Percentiles rank a stretch among this genome's conserved stretches.
Conservation (phyloP, 192 early-diverging fungal genomes). For the Entomortierella beljakovae region DNA sequence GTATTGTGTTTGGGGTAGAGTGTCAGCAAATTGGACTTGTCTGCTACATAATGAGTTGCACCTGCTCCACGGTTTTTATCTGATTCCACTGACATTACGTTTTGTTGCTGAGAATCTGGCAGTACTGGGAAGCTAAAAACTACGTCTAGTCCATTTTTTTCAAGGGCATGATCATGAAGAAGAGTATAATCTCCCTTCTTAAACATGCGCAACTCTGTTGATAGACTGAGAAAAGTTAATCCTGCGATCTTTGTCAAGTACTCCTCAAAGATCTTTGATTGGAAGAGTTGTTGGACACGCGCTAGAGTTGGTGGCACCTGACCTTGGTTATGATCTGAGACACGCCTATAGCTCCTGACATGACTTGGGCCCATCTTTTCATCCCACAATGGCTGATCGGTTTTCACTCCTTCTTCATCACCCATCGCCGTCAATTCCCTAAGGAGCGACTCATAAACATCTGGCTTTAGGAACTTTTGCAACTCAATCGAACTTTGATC, state of each 20-base stretch:
- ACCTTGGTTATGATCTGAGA: slow-evolving; percentile 26
- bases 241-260: slow-evolving; percentile 44
- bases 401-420: slow-evolving; percentile 20
- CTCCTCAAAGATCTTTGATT: slow-evolving; percentile 39
- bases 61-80: slow-evolving; percentile 65
- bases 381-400: slow-evolving; percentile 20
- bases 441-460: slow-evolving; percentile 43
- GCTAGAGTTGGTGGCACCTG: slow-evolving; percentile 10
- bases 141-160: slow-evolving; percentile 65
- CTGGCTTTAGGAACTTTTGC: slow-evolving; percentile 49
- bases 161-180: slow-evolving; percentile 67
- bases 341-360: slow-evolving; percentile 59
- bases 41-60: slow-evolving; percentile 66
- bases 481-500: slow-evolving; percentile 56
- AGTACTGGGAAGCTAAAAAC: slow-evolving; percentile 49
- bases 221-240: slow-evolving; percentile 14
- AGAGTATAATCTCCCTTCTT: slow-evolving; percentile 69
- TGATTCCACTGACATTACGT: slow-evolving; percentile 39
- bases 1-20: slow-evolving; percentile 66
- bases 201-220: slow-evolving; percentile 59
- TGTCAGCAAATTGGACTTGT: slow-evolving; percentile 60
- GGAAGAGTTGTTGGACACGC: slow-evolving; percentile 42
- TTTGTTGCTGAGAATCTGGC: background rate
- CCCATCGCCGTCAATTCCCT: slow-evolving; percentile 38
- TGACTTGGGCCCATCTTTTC: slow-evolving; percentile 57